Base-by-base conservation (phyloP, 148 eudicot genomes). In the Cornus controversa region DNA sequence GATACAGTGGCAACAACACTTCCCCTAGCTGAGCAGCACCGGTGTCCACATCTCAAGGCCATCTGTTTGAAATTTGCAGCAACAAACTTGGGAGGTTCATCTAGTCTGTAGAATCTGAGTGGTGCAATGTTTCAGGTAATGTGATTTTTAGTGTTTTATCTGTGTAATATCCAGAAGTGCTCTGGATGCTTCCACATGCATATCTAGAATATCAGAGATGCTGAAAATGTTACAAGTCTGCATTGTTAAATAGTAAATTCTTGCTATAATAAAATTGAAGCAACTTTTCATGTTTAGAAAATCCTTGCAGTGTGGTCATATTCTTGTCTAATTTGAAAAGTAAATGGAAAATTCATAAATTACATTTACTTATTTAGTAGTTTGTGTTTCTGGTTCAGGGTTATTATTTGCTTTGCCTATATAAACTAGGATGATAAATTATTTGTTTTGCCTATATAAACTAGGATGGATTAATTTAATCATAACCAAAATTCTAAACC, bases 51-150 rank as follows among this genome's bases (percentile, higher is more conserved):
- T 79, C 89, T 94, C 27, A 94, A 94, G 80, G 84, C 88, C 73
- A 89, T 91, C 68, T 94, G 98, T 83, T 81, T 94, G 68, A 92
- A 92, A 83, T 94, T 90, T 87, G 96, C 94, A 22, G 91, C 96
- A n/a, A 80, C 90, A 85, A 90, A 94, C 89, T 94, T 94, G 91
- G 92, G 92, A 86, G 97, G 98, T 94, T 91, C 84, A 97, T 92
- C 84, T 90, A 71, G 77, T 78, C 79, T 78, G 58, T 91, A 76
- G 83, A 77, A 84, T 86, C 85, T 88, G 84, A 86, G 71, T 67
- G 81, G 79, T 83, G 81, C 81, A 80, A 69, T 87, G 64, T 86
- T 81, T 81, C 90, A 79, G 88, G 89, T 85, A 87, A 78, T 83
- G 78, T 80, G 80, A 72, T 75, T 82, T 81, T 82, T 65, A 71